phyloP scores from a whole-genome alignment of 2,329 filamentous ascomycete genomes.

The Claviceps citrina region DNA sequence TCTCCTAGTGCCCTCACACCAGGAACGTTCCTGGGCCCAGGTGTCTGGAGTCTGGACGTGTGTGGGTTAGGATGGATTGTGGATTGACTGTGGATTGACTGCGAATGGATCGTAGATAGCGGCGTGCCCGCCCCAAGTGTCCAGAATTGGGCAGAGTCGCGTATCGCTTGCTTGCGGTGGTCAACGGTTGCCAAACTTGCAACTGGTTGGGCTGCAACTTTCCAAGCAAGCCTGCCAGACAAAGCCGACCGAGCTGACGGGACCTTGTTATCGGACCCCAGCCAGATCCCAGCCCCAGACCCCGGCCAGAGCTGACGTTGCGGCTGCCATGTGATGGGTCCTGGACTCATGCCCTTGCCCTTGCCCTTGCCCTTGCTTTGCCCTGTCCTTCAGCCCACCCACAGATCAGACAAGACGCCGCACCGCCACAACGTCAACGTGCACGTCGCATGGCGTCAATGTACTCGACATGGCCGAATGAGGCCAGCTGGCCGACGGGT shows the following conservation, averaged over 20 bases:
- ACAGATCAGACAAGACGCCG: background rate
- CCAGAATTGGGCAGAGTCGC: no score
- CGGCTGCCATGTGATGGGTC: background rate
- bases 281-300: no score
- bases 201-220: no score
- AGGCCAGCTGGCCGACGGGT: background rate
- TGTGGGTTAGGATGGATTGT: background rate
- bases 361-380: background rate
- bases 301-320: background rate
- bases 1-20: background rate
- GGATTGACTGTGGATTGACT: no score
- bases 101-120: no score
- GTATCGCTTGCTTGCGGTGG: no score
- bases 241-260: background rate
- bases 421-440: constrained; percentile 1
- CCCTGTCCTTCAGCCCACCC: background rate
- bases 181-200: no score
- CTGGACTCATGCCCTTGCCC: background rate
- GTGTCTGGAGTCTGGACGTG: background rate
- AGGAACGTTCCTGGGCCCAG: constrained; percentile 4
- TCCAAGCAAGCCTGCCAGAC: no score
- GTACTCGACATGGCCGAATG: background rate
- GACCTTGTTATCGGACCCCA: background rate
- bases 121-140: no score
- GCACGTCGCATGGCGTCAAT: background rate